A percentile compares a stretch with the other conserved stretches of the same genome.
Evolutionary conservation across 2,329 filamentous ascomycete species (phyloP).

Genomic region (Nemania diffusa): DNA sequence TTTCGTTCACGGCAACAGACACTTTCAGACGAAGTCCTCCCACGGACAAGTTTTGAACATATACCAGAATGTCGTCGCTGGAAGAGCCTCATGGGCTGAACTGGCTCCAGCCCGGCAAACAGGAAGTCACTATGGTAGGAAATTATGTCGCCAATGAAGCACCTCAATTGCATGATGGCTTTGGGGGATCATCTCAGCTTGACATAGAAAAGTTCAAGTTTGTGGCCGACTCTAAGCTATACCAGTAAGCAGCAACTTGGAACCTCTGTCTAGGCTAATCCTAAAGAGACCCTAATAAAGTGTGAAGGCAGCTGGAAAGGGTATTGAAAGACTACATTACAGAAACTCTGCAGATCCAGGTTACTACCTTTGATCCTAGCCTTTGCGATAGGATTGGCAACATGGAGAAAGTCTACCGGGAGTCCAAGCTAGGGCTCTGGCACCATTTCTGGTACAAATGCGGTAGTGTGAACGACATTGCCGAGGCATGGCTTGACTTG

Average conservation of each 20-base stretch:
- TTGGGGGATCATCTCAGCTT: slow-evolving; percentile 3
- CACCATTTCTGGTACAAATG: slow-evolving; percentile 5
- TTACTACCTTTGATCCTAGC: not conserved
- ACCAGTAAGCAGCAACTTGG: not conserved
- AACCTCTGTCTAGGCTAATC: not conserved
- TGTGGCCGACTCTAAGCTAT: not conserved
- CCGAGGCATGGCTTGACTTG: slow-evolving; percentile 2
- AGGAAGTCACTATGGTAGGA: not conserved
- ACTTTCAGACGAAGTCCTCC: not conserved
- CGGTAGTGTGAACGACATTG: not conserved
- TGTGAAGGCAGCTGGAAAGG: not conserved
- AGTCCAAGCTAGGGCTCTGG: not conserved
- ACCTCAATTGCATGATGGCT: not conserved
- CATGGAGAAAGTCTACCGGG: not conserved
- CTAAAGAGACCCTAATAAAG: not conserved
- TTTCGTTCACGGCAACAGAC: not conserved
- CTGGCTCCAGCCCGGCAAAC: not conserved
- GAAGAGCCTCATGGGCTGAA: not conserved
- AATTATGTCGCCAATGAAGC: not conserved
- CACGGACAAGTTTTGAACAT: not conserved
- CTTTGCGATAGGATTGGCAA: not conserved
- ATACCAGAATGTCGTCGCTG: not conserved
- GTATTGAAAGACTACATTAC: not conserved
- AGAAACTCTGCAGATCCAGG: not conserved
- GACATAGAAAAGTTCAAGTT: not conserved